Percentiles rank a stretch among this genome's conserved stretches.
Conservation (phyloP, 495 filamentous ascomycete genomes). For the Penicillium desertorum region DNA sequence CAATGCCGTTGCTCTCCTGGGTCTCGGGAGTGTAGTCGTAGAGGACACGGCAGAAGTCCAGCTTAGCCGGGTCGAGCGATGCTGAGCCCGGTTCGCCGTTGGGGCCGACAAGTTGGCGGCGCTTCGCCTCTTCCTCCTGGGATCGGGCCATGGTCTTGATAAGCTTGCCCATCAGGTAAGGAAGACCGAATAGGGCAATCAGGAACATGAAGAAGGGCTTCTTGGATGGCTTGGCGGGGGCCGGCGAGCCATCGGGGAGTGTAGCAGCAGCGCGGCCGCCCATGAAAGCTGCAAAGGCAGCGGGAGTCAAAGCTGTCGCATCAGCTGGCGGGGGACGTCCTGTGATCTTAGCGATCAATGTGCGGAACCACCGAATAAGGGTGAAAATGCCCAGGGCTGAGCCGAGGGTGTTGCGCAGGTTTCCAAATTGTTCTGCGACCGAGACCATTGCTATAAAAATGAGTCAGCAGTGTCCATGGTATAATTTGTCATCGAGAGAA, state of each 20-base stretch:
- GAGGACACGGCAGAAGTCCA: constrained; percentile 91
- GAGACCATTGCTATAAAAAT: constrained; percentile 83
- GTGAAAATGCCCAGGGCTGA: constrained; percentile 95
- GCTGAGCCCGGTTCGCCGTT: constrained; percentile 49
- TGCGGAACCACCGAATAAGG: constrained; percentile 88
- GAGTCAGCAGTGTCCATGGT: constrained; percentile 12
- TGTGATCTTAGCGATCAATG: constrained; percentile 88
- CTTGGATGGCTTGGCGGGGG: constrained; percentile 71
- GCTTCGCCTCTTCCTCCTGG: constrained; percentile 76
- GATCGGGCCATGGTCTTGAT: constrained; percentile 79
- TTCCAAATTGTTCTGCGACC: constrained; percentile 95
- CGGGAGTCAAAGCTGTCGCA: constrained; percentile 79
- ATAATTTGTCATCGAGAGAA: not conserved
- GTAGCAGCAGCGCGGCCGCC: constrained; percentile 41
- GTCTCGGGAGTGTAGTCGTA: constrained; percentile 89
- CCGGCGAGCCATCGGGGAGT: constrained; percentile 56
- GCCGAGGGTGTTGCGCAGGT: constrained; percentile 89
- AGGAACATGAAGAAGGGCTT: constrained; percentile 97
- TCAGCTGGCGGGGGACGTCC: constrained; percentile 87
- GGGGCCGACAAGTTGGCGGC: constrained; percentile 52
- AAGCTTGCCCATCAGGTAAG: constrained; percentile 92
- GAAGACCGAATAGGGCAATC: constrained; percentile 88
- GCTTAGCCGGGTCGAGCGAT: constrained; percentile 76
- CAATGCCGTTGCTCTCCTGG: constrained; percentile 67
- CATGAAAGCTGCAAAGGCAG: constrained; percentile 86